Evolutionary conservation across 2,329 filamentous ascomycete genomes (phyloP), one percentile per base, ranked within the genome.

Genomic region (Ophiosphaerella herpotricha): DNA sequence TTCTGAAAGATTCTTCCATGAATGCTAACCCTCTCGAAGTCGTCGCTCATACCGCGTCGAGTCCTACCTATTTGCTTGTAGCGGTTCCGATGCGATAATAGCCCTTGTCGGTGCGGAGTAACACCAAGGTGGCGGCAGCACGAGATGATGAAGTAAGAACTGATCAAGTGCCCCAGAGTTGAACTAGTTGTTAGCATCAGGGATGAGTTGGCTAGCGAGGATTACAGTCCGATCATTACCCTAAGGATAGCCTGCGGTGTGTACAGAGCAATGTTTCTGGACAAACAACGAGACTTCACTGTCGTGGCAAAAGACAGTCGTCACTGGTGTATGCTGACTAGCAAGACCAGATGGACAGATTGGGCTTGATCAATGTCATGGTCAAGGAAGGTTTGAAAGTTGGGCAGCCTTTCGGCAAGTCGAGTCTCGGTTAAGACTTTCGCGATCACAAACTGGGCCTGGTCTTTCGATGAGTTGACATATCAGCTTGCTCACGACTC

Each of bases 1-100:
- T 67, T 71, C 52, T 75, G 73, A 52, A 74, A 75, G 7, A 68
- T 48, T 31, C 73, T 64, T n/a, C 72, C 72, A 45, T 73, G 64
- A 36, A 74, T 59, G 35, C 58, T 60, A 29, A 74, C 66, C 50
- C 52, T 58, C 42, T 59, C 46, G 21, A 52, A 42, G 16, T 65
- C 59, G 13, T 58, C 54, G 16, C 57, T 54, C 62, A 64, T 64
- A 12, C 16, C 24, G 39, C 9, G 24, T 21, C 9, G 33, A n/a
- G 16, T 38, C 33, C 18, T 32, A 16, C 5, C 14, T 39, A 43
- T 8, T 6, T 36, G 12, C 12, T 46, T 31, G 14, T 11, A 5
- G 21, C 3, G 21, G 18, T 12, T 12, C 31, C 18, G 23, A 24
- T 26, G 14, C 31, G 14, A 43, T 11, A 18, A n/a, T 24, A 13